Percentiles rank a stretch among this genome's conserved stretches.
These are phyloP conservation scores for Tolypocladium paradoxum DNA, from an alignment of 2,329 filamentous ascomycete species.

Conservation along the genomic window DNA sequence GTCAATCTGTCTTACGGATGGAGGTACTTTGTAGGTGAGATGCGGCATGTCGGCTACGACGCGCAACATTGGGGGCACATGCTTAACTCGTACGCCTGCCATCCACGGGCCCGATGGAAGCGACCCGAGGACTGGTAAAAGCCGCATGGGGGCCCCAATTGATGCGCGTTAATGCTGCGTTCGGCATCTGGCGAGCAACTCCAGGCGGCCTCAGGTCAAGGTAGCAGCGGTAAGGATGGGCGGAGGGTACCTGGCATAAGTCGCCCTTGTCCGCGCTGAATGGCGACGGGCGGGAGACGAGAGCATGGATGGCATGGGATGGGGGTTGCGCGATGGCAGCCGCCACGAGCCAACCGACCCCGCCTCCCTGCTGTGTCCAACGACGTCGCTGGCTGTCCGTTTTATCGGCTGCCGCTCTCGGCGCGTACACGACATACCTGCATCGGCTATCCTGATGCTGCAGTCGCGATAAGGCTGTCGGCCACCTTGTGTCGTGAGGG, in stretches of 20 bases:
- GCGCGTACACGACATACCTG: background rate
- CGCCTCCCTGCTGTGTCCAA: background rate
- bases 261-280: no score
- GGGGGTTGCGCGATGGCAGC: background rate
- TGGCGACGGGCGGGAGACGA: no score
- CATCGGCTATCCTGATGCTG: background rate
- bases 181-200: background rate
- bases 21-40: no score
- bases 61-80: background rate
- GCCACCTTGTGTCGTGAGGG: background rate
- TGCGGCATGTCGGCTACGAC: background rate
- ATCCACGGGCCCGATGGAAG: background rate
- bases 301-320: no score
- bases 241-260: slow-evolving; percentile 6
- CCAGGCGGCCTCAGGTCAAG: background rate
- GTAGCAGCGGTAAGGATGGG: background rate
- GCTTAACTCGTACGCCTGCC: background rate
- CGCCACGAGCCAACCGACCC: background rate
- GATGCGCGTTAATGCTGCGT: background rate
- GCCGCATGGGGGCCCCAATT: background rate
- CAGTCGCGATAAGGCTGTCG: background rate
- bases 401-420: background rate
- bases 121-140: background rate
- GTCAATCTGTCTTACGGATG: background rate
- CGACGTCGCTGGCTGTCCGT: background rate